Conservation (phyloP, 768 basidiomycete species). For the Serendipita sp. region DNA sequence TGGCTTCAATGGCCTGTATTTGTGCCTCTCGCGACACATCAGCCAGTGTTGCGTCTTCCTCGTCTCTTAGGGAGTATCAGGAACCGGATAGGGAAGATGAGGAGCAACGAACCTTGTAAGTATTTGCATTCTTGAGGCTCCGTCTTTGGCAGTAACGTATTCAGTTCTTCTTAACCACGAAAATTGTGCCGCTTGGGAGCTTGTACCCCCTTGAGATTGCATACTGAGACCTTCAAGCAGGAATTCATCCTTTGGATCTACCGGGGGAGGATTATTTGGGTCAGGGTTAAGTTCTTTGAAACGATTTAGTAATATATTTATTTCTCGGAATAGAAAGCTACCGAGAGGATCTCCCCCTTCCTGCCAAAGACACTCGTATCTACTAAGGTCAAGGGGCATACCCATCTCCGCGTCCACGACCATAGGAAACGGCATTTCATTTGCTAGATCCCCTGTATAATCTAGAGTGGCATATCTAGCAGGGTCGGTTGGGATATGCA, state of each 20-base stretch:
- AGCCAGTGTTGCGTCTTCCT: slow-evolving; percentile 27
- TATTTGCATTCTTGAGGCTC: background rate
- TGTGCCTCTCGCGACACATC: slow-evolving; percentile 65
- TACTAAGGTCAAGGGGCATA: slow-evolving; percentile 83
- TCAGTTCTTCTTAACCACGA: slow-evolving; percentile 89
- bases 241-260: slow-evolving; percentile 63
- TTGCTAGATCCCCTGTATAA: slow-evolving; percentile 64
- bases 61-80: slow-evolving; percentile 26
- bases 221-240: slow-evolving; percentile 46
- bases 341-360: slow-evolving; percentile 57
- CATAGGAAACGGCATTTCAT: slow-evolving; percentile 79
- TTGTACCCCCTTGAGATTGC: slow-evolving; percentile 14
- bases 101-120: slow-evolving; percentile 5
- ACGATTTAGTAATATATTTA: slow-evolving; percentile 7
- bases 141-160: slow-evolving; percentile 55
- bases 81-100: background rate
- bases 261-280: slow-evolving; percentile 33
- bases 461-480: slow-evolving; percentile 75
- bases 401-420: slow-evolving; percentile 93
- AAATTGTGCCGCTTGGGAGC: slow-evolving; percentile 41
- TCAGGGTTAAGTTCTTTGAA: slow-evolving; percentile 37
- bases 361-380: slow-evolving; percentile 71
- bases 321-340: slow-evolving; percentile 18
- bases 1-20: slow-evolving; percentile 60
- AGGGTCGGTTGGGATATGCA: slow-evolving; percentile 82